Evolutionary conservation across 164 flowering plant genomes (phyloP).

Genomic region (Sedum album): DNA sequence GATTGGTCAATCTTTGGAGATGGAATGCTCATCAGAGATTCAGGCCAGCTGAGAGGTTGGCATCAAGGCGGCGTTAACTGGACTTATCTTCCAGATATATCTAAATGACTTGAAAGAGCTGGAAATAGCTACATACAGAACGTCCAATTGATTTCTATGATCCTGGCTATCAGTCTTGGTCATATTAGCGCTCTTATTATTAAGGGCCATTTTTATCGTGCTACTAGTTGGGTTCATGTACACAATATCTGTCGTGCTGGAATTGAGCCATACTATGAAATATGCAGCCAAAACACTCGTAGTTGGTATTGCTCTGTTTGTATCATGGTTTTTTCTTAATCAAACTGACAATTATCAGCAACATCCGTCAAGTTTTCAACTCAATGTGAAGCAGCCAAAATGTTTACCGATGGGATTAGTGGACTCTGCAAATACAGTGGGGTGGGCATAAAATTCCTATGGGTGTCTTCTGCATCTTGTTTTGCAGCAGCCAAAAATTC

Average conservation of each 20-base stretch:
- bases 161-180: slow-evolving; percentile 37
- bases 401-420: slow-evolving; percentile 21
- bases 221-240: slow-evolving; percentile 26
- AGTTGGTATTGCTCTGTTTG: slow-evolving; percentile 24
- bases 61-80: slow-evolving; percentile 99
- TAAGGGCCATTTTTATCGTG: slow-evolving; percentile 22
- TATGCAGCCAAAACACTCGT: slow-evolving; percentile 26
- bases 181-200: slow-evolving; percentile 24
- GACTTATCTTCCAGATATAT: slow-evolving; percentile 80
- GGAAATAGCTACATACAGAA: slow-evolving; percentile 27
- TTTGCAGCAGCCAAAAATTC: slow-evolving; percentile 77
- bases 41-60: slow-evolving; percentile 95
- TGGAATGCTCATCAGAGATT: no score
- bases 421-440: slow-evolving; percentile 39
- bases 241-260: slow-evolving; percentile 35
- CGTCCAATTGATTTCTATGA: slow-evolving; percentile 37
- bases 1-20: no score
- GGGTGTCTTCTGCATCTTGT: slow-evolving; percentile 90
- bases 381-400: slow-evolving; percentile 14
- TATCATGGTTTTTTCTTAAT: slow-evolving; percentile 65
- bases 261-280: slow-evolving; percentile 34
- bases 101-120: slow-evolving; percentile 64
- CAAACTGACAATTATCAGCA: slow-evolving; percentile 7
- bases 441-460: slow-evolving; percentile 45
- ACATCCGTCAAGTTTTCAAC: slow-evolving; percentile 13